A percentile compares a stretch with the other conserved stretches of the same genome.
These are phyloP conservation scores for Kurtzmaniella natalensis DNA, from an alignment of 1,139 yeast genomes.

Conservation along the genomic window DNA sequence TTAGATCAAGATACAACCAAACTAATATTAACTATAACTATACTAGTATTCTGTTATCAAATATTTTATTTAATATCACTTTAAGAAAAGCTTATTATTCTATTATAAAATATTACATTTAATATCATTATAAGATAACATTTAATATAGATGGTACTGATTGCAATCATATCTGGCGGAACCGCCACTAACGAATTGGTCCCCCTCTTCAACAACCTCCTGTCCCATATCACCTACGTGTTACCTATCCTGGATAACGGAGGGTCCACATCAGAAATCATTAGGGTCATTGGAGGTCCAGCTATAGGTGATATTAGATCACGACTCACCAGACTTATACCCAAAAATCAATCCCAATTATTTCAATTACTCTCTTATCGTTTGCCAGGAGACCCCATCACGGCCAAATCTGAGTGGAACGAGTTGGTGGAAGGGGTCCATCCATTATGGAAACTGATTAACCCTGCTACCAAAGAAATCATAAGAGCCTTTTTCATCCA, in stretches of 20 bases:
- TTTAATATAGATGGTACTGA: slow-evolving; percentile 10
- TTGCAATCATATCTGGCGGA: slow-evolving; percentile 65
- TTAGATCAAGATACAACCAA: too few species aligned
- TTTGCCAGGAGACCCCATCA: slow-evolving; percentile 45
- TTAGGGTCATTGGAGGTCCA: slow-evolving; percentile 90
- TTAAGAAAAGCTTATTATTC: neutral
- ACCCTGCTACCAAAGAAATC: slow-evolving; percentile 66
- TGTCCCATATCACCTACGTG: slow-evolving; percentile 52
- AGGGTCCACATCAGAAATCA: slow-evolving; percentile 87
- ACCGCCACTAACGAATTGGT: slow-evolving; percentile 70
- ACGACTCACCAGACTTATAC: slow-evolving; percentile 69
- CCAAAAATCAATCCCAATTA: slow-evolving; percentile 40
- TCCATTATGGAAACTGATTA: slow-evolving; percentile 57
- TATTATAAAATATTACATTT: too few species aligned
- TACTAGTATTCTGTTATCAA: too few species aligned
- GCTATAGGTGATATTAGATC: slow-evolving; percentile 93
- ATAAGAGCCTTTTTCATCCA: slow-evolving; percentile 74
- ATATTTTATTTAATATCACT: too few species aligned
- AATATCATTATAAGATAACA: too few species aligned
- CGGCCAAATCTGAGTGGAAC: slow-evolving; percentile 73
- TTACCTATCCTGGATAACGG: slow-evolving; percentile 92
- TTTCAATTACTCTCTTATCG: slow-evolving; percentile 56
- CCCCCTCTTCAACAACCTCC: slow-evolving; percentile 38
- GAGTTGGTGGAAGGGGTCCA: slow-evolving; percentile 78
- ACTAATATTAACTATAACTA: too few species aligned